Base-by-base conservation (phyloP, 495 filamentous ascomycete genomes). In the Baudoinia panamericana region DNA sequence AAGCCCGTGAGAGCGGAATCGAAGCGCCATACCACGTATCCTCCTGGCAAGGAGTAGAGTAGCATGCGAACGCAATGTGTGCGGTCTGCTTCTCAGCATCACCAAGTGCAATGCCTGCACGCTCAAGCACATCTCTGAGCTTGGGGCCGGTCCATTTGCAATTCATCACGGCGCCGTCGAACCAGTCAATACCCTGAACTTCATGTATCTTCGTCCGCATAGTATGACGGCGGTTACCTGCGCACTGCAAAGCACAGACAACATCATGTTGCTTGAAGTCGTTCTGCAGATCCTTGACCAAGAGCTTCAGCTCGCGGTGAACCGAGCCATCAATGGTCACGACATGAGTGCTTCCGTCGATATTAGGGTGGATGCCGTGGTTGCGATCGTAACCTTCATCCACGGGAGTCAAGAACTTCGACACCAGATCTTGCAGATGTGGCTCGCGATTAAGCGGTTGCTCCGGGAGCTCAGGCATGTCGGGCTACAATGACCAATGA, bases 81-180 rank as follows among this genome's bases (percentile, higher is more conserved):
- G 51, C 57, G 11, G 51, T 39, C 5, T 48, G 32, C 28, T 51
- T 15, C 35, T 56, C 44, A 13, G 28, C 18, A 1, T 15, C 25
- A 23, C 52, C 43, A 6, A 42, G 30, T 2, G 43, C 27, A n/a
- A 56, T 17, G 6, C 52, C 66, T 1, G 71, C 66, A 15, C 49
- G 46, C 10, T 52, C 38, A 17, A 79, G 56, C 1, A 78, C 59
- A 46, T 78, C 73, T n/a, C 53, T 50, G 4, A 79, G 58, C 13
- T 64, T 56, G 1, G 72, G 73, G 2, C 75, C 74, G 23, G 52
- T 62, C 72, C 72, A 78, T 35, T 49, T 64, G 36, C 70, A 71
- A 41, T 78, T 79, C 67, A 76, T 78, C 9, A 77, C 68, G 1
- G 73, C 75, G 22, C 65, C 73, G 39, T 77, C 73, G 21, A 63